phyloP scores from a whole-genome alignment of 768 basidiomycete species.

The Sarcomyxa edulis region DNA sequence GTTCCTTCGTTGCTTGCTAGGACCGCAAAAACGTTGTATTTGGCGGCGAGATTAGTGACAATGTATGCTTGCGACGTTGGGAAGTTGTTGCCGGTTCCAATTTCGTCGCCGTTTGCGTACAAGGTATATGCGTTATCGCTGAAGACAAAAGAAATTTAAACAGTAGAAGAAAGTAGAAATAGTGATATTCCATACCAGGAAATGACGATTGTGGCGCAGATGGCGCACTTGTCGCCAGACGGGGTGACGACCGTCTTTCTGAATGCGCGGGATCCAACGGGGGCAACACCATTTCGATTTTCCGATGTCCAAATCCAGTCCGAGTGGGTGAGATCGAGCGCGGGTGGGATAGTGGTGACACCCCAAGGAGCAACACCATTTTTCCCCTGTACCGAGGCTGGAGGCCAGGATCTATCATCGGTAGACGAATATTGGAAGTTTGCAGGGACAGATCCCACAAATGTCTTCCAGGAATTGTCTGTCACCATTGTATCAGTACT shows the following conservation, averaged over 20 bases:
- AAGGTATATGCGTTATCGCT: constrained; percentile 19
- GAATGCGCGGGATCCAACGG: constrained; percentile 1
- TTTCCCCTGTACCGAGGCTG: neutral
- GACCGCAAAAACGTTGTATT: constrained; percentile 20
- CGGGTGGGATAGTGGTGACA: neutral
- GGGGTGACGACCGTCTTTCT: neutral
- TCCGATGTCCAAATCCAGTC: constrained; percentile 6
- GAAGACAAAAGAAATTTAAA: neutral
- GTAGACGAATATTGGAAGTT: neutral
- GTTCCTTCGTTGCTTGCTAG: constrained; percentile 21
- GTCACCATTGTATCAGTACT: neutral
- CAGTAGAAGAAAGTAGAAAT: neutral
- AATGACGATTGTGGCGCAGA: constrained; percentile 3
- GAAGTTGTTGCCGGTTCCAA: constrained; percentile 17
- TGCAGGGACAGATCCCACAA: neutral
- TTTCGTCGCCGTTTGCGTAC: constrained; percentile 19
- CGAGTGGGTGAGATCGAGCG: constrained; percentile 1
- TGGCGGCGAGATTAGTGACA: constrained; percentile 13
- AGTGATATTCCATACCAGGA: neutral
- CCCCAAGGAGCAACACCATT: neutral
- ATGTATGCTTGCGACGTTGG: constrained; percentile 15
- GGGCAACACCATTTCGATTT: neutral
- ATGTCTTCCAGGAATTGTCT: constrained; percentile 3
- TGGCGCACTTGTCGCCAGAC: constrained; percentile 1
- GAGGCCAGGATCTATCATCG: neutral